Evolutionary conservation across 805 yeast genomes (phyloP).

Genomic region (Hanseniaspora hatyaiensis): DNA sequence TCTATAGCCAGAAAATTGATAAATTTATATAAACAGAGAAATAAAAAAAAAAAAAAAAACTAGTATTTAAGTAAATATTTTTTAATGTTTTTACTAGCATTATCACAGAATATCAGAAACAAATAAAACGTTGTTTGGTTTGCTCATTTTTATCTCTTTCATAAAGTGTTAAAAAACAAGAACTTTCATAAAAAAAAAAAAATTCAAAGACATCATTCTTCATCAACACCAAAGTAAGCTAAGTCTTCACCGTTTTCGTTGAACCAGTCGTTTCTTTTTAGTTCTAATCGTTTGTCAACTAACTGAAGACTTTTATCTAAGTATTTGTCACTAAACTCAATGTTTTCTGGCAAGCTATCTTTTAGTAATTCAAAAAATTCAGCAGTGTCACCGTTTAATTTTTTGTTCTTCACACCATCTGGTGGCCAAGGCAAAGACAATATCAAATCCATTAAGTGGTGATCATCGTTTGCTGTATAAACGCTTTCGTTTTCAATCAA

Average conservation of each 20-base stretch:
- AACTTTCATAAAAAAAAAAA: no score
- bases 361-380: slow-evolving; percentile 18
- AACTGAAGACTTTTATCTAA: slow-evolving; percentile 27
- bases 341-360: slow-evolving; percentile 17
- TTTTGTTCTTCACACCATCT: slow-evolving; percentile 39
- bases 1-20: no score
- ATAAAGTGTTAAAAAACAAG: no score
- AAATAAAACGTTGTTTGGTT: no score
- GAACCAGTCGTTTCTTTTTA: slow-evolving; percentile 45
- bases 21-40: no score
- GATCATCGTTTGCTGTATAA: slow-evolving; percentile 34
- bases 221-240: slow-evolving; percentile 79
- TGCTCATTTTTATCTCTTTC: no score
- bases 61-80: no score
- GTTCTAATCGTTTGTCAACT: slow-evolving; percentile 28
- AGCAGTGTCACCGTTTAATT: slow-evolving; percentile 20
- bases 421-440: slow-evolving; percentile 86
- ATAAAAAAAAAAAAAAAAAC: no score
- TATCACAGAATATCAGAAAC: no score
- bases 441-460: slow-evolving; percentile 25
- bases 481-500: slow-evolving; percentile 26
- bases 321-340: slow-evolving; percentile 24
- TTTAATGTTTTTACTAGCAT: no score
- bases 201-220: slow-evolving; percentile 39
- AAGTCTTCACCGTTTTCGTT: slow-evolving; percentile 76